Percentiles rank a stretch among this genome's conserved stretches.
Conservation (phyloP, 805 yeast genomes). For the Tetrapisispora phaffii region DNA sequence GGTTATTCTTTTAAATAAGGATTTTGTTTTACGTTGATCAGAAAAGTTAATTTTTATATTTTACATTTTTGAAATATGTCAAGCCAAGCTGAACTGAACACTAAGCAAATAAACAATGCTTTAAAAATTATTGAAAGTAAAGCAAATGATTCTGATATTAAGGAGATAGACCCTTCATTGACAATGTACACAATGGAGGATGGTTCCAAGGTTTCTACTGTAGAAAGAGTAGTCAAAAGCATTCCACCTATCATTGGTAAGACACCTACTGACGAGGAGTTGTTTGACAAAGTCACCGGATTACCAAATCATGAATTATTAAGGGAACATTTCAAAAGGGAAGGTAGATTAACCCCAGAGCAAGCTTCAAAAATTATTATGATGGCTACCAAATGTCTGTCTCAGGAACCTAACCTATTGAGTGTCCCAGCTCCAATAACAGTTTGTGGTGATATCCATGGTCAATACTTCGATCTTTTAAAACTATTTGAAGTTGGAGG, state of each 20-base stretch:
- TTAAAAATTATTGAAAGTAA: conserved; percentile 47
- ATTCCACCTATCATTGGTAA: conserved; percentile 60
- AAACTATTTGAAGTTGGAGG: conserved; percentile 92
- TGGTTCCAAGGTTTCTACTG: conserved; percentile 41
- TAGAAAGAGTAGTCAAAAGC: conserved; percentile 37
- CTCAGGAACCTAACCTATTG: conserved; percentile 68
- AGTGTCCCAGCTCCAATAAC: conserved; percentile 87
- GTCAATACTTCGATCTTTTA: conserved; percentile 84
- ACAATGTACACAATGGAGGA: conserved; percentile 40
- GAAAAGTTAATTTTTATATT: neutral
- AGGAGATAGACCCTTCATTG: conserved; percentile 24
- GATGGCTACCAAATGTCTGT: conserved; percentile 53
- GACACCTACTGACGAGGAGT: conserved; percentile 56
- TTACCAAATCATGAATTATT: conserved; percentile 66
- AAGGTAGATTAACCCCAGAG: conserved; percentile 65
- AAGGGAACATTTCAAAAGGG: conserved; percentile 62
- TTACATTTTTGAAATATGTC: neutral
- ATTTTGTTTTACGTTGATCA: neutral
- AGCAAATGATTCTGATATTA: conserved; percentile 11
- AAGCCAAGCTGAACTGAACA: conserved; percentile 33
- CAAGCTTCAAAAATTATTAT: conserved; percentile 63
- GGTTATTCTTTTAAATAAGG: too few relatives aligned
- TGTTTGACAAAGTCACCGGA: conserved; percentile 48
- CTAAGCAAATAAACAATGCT: conserved; percentile 56
- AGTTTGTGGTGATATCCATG: conserved; percentile 96